Evolutionary conservation across 2,329 filamentous ascomycete species (phyloP).

Genomic region (Fusarium setosum): DNA sequence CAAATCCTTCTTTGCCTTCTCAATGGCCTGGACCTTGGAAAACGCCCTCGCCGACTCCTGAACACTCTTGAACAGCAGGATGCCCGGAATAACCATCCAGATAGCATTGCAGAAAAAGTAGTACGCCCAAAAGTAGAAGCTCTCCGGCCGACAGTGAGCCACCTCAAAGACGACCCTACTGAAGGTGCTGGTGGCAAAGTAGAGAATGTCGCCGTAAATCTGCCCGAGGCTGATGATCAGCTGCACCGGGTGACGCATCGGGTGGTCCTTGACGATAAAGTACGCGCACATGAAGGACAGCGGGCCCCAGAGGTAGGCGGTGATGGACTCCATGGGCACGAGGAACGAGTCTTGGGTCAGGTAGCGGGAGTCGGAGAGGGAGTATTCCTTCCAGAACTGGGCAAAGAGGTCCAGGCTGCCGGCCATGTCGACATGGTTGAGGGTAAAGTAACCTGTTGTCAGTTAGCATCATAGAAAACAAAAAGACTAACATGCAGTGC

Average conservation of each 20-base stretch:
- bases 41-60: constrained; percentile 42
- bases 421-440: constrained; percentile 56
- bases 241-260: constrained; percentile 61
- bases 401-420: constrained; percentile 57
- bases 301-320: constrained; percentile 64
- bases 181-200: constrained; percentile 61
- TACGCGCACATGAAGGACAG: constrained; percentile 60
- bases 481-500: neutral
- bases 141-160: constrained; percentile 62
- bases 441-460: constrained; percentile 59
- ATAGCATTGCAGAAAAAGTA: constrained; percentile 63
- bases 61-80: constrained; percentile 47
- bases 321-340: constrained; percentile 67
- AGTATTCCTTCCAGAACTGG: constrained; percentile 69
- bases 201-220: constrained; percentile 64
- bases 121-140: constrained; percentile 64
- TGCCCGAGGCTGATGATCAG: constrained; percentile 59
- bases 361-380: constrained; percentile 67
- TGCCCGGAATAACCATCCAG: constrained; percentile 64
- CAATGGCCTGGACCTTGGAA: constrained; percentile 39
- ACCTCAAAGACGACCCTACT: constrained; percentile 52
- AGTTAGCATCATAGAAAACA: neutral
- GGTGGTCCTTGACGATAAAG: constrained; percentile 56
- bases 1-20: constrained; percentile 41
- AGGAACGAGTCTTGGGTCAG: constrained; percentile 63